phyloP scores from a whole-genome alignment of 2,329 filamentous ascomycete genomes.

The Capronia americana region DNA sequence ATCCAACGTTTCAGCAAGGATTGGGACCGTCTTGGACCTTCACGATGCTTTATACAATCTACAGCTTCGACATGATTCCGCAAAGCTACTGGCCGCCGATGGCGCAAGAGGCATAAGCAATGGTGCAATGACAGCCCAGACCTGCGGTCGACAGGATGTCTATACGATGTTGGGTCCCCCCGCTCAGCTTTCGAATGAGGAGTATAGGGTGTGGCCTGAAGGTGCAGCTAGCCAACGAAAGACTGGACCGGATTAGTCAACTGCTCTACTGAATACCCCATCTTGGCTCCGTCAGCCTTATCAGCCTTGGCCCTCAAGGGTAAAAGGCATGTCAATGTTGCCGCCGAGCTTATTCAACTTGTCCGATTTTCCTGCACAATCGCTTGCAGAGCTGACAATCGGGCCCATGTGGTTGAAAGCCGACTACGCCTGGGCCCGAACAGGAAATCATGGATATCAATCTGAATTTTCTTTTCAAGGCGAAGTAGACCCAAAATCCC shows the following conservation, averaged over 20 bases:
- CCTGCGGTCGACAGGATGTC: not conserved
- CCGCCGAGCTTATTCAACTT: not conserved
- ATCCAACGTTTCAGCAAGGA: not conserved
- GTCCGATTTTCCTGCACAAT: not conserved
- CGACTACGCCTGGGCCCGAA: not conserved
- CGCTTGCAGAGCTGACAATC: not conserved
- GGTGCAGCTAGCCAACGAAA: not conserved
- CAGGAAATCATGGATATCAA: not conserved
- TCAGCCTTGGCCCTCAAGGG: not conserved
- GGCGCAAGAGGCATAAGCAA: conserved; percentile 11
- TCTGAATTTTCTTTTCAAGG: not conserved
- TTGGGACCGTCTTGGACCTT: no score
- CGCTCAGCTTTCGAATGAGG: conserved; percentile 3
- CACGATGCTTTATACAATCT: not conserved
- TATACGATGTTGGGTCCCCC: not conserved
- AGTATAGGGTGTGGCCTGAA: not conserved
- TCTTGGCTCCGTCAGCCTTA: not conserved
- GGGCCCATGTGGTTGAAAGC: not conserved
- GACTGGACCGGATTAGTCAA: not conserved
- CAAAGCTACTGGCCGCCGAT: conserved; percentile 3
- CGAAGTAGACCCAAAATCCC: not conserved
- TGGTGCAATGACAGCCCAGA: not conserved
- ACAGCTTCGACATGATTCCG: not conserved
- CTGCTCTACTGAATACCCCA: not conserved
- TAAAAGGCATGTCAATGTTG: not conserved